Evolutionary conservation across 1,139 yeast genomes (phyloP), one percentile per base, ranked within the genome.

Genomic region (Saccharomyces pastorianus): DNA sequence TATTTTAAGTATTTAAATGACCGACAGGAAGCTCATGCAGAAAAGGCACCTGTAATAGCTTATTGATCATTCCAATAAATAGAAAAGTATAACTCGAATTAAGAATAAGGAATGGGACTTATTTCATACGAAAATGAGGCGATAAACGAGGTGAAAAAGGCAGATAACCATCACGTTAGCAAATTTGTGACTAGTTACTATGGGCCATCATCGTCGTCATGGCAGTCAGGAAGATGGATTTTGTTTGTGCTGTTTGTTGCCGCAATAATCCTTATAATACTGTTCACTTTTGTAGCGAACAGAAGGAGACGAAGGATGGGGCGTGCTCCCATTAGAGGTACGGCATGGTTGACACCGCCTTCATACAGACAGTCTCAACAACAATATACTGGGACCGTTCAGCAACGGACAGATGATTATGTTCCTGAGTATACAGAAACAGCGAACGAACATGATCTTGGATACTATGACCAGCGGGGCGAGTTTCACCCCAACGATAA

Each of bases 271-370:
- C 23, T 57, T 13, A 26, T 60, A 13, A 47, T 55, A 11, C 77
- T 82, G 42, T 79, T 83, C 1, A 69, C 88, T 20, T 64, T 81
- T 47, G 76, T 83, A 34, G 49, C 58, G 2, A 87, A 89, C 61
- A 77, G 76, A 52, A 75, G 76, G 55, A 76, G 96, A 64, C 74
- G 80, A 1, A 74, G 69, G 32, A 70, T 73, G 31, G 96, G 96
- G 4, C 73, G 75, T 44, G 76, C 76, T 41, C 96, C 96, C 0
- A 74, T 88, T 2, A 77, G 82, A 53, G 95, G 95, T 6, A 89
- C 96, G 1, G 81, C 88, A 9, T 90, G 96, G 95, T 80, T 90
- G 78, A 84, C 95, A 0, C 96, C 96, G 2, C 96, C 96, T 0
- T 77, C 85, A 14, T 88, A 88, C 67, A 70, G 76, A 55, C 91